Evolutionary conservation across 2,329 filamentous ascomycete species (phyloP), one percentile per base, ranked within the genome.

Genomic region (Ophiostoma pallidulum): DNA sequence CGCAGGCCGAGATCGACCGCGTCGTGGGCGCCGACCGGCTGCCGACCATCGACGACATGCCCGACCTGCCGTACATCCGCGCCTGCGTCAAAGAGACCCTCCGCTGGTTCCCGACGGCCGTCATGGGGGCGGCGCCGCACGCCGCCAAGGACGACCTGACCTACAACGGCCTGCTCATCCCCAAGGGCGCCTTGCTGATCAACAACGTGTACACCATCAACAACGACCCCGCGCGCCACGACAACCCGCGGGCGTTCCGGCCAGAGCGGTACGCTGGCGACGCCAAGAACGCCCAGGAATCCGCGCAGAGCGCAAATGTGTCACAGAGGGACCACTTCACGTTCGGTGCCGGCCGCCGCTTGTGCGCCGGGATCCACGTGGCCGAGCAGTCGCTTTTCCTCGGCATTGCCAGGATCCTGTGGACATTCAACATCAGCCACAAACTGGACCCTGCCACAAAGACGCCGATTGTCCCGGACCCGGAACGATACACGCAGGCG

Each of bases 151-250:
- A 68, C 51, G 82, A 82, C 62, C 67, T 82, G 51, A 80, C 77
- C 2, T 82, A 76, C 60, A 71, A 79, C 50, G 70, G 69, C 51
- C 74, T 80, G 64, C 56, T 57, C 20, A 67, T n/a, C n/a, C n/a
- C n/a, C n/a, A n/a, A n/a, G n/a, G n/a, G n/a, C n/a, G n/a, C n/a
- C n/a, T n/a, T n/a, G n/a, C n/a, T n/a, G n/a, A 57, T 80, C 50
- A 62, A 68, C 22, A 80, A 82, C 52, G 75, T 78, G 55, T 78
- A 82, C 60, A 80, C 77, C 54, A 75, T 75, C 6, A 77, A 82
- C 52, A 73, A 80, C 54, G 67, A 81, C 51, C 62, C 62, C 41
- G 61, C 62, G 54, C 64, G 63, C 55, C 63, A 64, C 50, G 61
- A 60, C 8, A 76, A 81, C 20, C 55, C 55, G 26, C 49, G 54